Base-by-base conservation (phyloP, 331 rosid species). In the Rosa hybrid region DNA sequence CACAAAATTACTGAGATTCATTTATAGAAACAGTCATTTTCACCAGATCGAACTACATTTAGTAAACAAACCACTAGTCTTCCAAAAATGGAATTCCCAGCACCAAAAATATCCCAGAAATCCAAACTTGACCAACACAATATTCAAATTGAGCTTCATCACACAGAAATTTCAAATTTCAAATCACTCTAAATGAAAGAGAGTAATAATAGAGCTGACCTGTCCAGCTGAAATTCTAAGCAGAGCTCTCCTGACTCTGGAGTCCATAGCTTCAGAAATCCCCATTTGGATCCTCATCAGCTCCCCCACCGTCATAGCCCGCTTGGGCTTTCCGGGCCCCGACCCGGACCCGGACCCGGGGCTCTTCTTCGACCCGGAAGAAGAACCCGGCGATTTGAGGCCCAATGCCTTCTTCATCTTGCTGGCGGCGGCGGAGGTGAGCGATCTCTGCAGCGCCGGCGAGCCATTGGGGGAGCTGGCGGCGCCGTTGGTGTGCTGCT, bases 321-420 rank as follows among this genome's bases (percentile, higher is more conserved):
- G 89, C 81, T 65, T 89, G 30, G 90, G 21, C 93, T 89, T 93
- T 3, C 91, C 94, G 1, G 90, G 81, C 16, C 89, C 87, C 5
- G 87, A 59, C n/a, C 86, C 76, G 4, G 88, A 71, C 21, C 85
- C 84, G 6, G 92, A 88, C 44, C 95, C 94, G 20, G 98, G 96
- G n/a, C 94, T 96, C 88, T 89, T 93, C 88, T 78, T 90, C 2
- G 98, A 90, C 23, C 91, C 95, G 7, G 97, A 92, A 25, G n/a
- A 92, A 25, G n/a, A 92, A 25, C 95, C 93, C 3, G 98, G 98
- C 3, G 99, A 93, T 80, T 91, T 93, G 25, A 96, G 84, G 3
- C 99, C 99, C 38, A 95, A 90, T 3, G 98, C 99, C 90, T 93
- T 96, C 93, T 96, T 96, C 56, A 96, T 85, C 94, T 93, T 93